Conservation (phyloP, 1,139 yeast genomes). For the Geotrichum fermentans region DNA sequence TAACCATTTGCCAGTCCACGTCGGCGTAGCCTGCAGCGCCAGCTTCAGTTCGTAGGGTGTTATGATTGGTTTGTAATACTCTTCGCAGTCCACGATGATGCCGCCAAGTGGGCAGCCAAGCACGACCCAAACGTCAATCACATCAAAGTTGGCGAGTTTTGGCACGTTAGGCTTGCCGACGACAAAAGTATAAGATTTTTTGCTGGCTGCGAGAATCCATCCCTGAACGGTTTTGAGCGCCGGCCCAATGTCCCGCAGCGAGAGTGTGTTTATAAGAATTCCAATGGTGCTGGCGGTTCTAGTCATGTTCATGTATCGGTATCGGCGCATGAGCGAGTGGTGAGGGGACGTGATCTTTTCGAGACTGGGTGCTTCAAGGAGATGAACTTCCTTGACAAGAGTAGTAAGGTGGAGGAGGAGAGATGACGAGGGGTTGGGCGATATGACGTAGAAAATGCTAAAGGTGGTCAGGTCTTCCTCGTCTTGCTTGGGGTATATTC, state of each 20-base stretch:
- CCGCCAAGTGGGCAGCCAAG: slow-evolving; percentile 95
- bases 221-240: slow-evolving; percentile 56
- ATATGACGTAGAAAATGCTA: slow-evolving; percentile 52
- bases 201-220: slow-evolving; percentile 68
- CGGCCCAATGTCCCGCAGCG: slow-evolving; percentile 63
- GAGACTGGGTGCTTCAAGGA: slow-evolving; percentile 27
- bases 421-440: slow-evolving; percentile 69
- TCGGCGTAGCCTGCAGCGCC: slow-evolving; percentile 67
- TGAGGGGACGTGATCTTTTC: slow-evolving; percentile 51
- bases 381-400: slow-evolving; percentile 50
- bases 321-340: slow-evolving; percentile 77
- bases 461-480: slow-evolving; percentile 4
- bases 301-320: slow-evolving; percentile 80
- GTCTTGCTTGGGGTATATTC: slow-evolving; percentile 2
- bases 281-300: slow-evolving; percentile 91
- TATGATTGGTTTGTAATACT: slow-evolving; percentile 83
- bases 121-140: slow-evolving; percentile 87
- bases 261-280: slow-evolving; percentile 79
- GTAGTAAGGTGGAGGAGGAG: slow-evolving; percentile 72
- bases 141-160: slow-evolving; percentile 89
- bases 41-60: slow-evolving; percentile 88
- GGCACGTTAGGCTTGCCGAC: slow-evolving; percentile 99
- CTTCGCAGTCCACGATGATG: slow-evolving; percentile 70
- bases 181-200: slow-evolving; percentile 87
- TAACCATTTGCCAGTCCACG: slow-evolving; percentile 93